Conservation (phyloP, 2,329 filamentous ascomycete species). For the Sporothrix curviconia region DNA sequence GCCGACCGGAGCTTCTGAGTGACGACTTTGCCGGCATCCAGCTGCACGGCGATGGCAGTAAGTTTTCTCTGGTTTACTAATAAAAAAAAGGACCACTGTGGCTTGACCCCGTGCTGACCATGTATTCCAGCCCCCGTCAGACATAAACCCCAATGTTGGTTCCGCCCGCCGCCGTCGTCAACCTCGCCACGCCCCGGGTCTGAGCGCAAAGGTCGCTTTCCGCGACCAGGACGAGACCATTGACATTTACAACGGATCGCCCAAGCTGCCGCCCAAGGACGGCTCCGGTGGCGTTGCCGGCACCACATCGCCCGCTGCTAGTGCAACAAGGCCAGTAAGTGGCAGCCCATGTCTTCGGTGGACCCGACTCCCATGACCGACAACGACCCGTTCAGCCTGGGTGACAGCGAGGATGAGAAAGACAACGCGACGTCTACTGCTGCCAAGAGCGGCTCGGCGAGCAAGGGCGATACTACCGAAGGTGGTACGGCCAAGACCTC, state of each 20-base stretch:
- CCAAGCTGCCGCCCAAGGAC: conserved; percentile 49
- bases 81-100: too few species aligned
- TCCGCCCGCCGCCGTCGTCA: conserved; percentile 58
- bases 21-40: conserved; percentile 79
- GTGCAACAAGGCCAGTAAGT: conserved; percentile 76
- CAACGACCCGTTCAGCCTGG: conserved; percentile 93
- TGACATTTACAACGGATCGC: conserved; percentile 63
- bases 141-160: conserved; percentile 73
- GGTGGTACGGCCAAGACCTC: not conserved
- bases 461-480: conserved; percentile 36
- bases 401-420: conserved; percentile 90
- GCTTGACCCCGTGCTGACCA: not conserved
- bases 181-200: conserved; percentile 44
- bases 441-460: not conserved
- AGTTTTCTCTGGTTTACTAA: conserved; percentile 30
- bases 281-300: conserved; percentile 27
- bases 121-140: conserved; percentile 49
- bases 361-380: conserved; percentile 80
- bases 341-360: conserved; percentile 85
- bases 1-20: conserved; percentile 80
- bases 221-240: conserved; percentile 69
- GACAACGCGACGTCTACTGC: conserved; percentile 37
- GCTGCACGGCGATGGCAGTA: conserved; percentile 56
- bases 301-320: not conserved
- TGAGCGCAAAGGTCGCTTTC: conserved; percentile 50